Evolutionary conservation across 495 filamentous ascomycete genomes (phyloP).

Genomic region (Tuber calosporum): DNA sequence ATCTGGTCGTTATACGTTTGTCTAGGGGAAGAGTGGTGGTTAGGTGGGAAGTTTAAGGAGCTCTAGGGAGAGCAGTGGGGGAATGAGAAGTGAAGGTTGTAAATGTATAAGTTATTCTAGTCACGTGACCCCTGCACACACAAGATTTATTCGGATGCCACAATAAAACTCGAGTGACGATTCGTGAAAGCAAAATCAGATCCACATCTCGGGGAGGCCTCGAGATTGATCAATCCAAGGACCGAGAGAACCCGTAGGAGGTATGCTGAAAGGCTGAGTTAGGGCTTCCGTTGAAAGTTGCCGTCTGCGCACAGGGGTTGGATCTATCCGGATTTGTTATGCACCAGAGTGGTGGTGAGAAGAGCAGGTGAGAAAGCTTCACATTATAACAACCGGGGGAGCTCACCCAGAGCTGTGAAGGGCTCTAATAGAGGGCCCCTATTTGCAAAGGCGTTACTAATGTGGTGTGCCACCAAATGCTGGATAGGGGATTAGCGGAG

Average conservation of each 20-base stretch:
- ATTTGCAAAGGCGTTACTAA: not conserved
- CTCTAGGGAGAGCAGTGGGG: not conserved
- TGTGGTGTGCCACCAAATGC: not conserved
- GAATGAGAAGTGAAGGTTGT: too few species aligned
- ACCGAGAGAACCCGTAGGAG: not conserved
- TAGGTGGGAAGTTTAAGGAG: not conserved
- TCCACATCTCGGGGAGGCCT: not conserved
- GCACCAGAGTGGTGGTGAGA: not conserved
- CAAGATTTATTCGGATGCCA: not conserved
- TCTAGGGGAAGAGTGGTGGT: not conserved
- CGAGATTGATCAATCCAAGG: not conserved
- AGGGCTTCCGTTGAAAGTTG: not conserved
- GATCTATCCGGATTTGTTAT: not conserved
- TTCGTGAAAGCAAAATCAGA: not conserved
- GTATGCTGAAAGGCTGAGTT: not conserved
- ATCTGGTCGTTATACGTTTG: not conserved
- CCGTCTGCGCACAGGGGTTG: not conserved
- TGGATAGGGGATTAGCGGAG: not conserved
- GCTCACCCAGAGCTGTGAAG: not conserved
- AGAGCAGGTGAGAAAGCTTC: not conserved
- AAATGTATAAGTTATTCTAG: not conserved
- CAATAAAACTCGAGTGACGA: not conserved
- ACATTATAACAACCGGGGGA: not conserved
- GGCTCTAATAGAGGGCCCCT: not conserved
- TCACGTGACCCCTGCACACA: not conserved